Evolutionary conservation across 1,284 basidiomycete genomes (phyloP), one percentile per base, ranked within the genome.

Genomic region (Moniliophthora roreri): DNA sequence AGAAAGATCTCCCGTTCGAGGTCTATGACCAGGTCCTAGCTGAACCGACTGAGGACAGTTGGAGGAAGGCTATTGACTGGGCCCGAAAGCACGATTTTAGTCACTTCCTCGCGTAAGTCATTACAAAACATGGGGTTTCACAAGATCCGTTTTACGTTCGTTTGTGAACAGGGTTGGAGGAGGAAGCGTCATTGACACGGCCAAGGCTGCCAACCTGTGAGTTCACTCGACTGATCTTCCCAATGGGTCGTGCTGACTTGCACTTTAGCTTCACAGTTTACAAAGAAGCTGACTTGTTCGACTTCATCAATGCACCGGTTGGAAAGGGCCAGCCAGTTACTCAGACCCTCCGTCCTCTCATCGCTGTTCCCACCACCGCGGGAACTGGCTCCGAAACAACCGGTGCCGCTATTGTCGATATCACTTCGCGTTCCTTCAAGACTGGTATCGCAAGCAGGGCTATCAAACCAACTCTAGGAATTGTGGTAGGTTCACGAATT

Each of bases 311-410:
- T 67, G 95, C 96, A 7, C 95, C 95, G 0, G 81, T 98, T 57
- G 95, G 95, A 51, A 95, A 94, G 69, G 96, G 95, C 2, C 79
- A 87, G 32, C 91, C 95, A 1, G 89, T 98, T 58, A 76, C 81
- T 26, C 77, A 91, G 67, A 73, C 77, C 26, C 77, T 98, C 37
- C 76, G 84, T 24, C 96, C 96, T 15, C 77, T 98, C 41, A 95
- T 98, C 57, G 95, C 95, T 44, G 84, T 98, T 20, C 95, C 95
- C 9, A 98, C 96, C 2, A 98, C 95, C 6, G 95, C 96, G 38
- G 95, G 95, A 49, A 98, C 95, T n/a, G 95, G 95, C 11, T 93
- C 92, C 2, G 94, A 98, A 71, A 98, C 96, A 1, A 98, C 95
- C 2, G 96, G 96, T n/a, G 93, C 96, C 1, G 93, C 96, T 13